phyloP scores from a whole-genome alignment of 371 early-diverging fungal genomes.

The Rhizopus delemar region DNA sequence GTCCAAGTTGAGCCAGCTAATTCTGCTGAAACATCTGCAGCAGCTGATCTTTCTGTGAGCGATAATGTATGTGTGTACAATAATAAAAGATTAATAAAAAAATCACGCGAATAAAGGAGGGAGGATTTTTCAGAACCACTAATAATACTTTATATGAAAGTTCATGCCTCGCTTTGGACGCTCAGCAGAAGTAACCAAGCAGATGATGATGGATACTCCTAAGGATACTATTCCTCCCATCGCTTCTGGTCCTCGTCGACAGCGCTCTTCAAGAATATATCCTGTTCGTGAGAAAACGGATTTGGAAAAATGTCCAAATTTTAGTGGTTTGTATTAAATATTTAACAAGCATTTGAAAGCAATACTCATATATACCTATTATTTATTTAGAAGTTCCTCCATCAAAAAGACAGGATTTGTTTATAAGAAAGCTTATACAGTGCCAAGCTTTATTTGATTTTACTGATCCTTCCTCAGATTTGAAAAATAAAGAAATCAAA shows the following conservation, averaged over 20 bases:
- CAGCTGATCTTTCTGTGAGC: background rate
- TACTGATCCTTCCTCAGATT: slow-evolving; percentile 81
- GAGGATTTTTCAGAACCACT: background rate
- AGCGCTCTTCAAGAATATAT: slow-evolving; percentile 81
- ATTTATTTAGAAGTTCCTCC: slow-evolving; percentile 67
- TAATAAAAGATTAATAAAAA: background rate
- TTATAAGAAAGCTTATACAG: slow-evolving; percentile 85
- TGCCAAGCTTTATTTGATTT: slow-evolving; percentile 95
- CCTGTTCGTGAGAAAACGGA: slow-evolving; percentile 74
- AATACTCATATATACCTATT: background rate
- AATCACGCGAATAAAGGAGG: too few relatives aligned
- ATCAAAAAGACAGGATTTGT: slow-evolving; percentile 76
- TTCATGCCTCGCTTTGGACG: slow-evolving; percentile 14
- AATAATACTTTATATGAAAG: background rate
- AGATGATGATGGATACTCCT: slow-evolving; percentile 48
- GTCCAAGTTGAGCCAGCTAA: background rate
- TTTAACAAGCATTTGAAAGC: background rate
- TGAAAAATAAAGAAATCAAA: slow-evolving; percentile 95
- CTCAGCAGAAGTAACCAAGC: slow-evolving; percentile 28
- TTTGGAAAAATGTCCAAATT: slow-evolving; percentile 73
- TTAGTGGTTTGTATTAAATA: slow-evolving; percentile 64
- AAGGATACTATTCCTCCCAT: slow-evolving; percentile 80
- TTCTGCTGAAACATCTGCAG: background rate
- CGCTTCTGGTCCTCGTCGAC: slow-evolving; percentile 74
- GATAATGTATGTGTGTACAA: background rate